A percentile compares a stretch with the other conserved stretches of the same genome.
phyloP scores from a whole-genome alignment of 1,284 basidiomycete species.

The Puccinia horiana region DNA sequence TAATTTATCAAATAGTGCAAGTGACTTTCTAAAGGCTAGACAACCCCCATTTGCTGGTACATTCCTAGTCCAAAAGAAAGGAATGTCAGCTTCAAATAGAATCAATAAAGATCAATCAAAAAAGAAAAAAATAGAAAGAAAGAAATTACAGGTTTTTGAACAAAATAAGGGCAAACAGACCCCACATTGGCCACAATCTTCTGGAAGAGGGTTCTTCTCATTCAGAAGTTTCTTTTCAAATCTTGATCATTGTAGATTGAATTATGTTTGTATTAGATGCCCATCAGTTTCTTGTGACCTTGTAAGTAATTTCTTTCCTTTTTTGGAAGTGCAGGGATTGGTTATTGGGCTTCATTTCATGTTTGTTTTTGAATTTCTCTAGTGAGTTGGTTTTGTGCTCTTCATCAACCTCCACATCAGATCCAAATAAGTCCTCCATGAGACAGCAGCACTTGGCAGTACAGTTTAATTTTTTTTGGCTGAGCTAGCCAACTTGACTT shows the following conservation, averaged over 20 bases:
- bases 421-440: conserved; percentile 6
- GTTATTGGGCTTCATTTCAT: not conserved
- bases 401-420: not conserved
- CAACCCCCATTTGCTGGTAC: not conserved
- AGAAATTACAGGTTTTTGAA: conserved; percentile 4
- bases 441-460: not conserved
- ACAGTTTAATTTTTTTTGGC: not conserved
- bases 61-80: not conserved
- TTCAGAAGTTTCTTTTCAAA: too few species aligned
- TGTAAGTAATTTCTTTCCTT: not conserved
- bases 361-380: too few species aligned
- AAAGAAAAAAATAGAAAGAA: not conserved
- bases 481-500: not conserved
- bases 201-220: not conserved
- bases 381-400: not conserved
- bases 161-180: not conserved
- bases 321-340: not conserved
- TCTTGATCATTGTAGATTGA: conserved; percentile 11
- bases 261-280: not conserved
- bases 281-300: not conserved
- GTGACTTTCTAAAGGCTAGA: not conserved
- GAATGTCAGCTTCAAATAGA: not conserved
- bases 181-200: not conserved
- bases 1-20: not conserved
- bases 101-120: too few species aligned